Conservation (phyloP, 345 rosid genomes). For the Eucalyptus erythrocorys region DNA sequence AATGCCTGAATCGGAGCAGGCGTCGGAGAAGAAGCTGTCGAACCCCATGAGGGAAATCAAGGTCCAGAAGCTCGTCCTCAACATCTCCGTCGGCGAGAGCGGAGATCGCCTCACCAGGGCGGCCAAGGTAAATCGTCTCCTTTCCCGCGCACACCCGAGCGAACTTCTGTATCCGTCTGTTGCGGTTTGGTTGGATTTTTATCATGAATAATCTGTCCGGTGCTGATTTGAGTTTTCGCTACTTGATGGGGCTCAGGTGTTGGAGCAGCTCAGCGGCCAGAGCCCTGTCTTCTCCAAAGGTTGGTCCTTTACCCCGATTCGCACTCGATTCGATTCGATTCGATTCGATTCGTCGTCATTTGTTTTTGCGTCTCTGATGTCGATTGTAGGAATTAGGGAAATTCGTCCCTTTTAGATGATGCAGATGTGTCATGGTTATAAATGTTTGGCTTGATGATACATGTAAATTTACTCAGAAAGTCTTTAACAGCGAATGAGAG, state of each 20-base stretch:
- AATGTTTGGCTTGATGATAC: not conserved
- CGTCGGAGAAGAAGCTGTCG: constrained; percentile 78
- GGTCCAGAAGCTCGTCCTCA: constrained; percentile 81
- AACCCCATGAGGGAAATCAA: constrained; percentile 90
- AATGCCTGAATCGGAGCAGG: constrained; percentile 13
- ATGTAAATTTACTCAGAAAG: not conserved
- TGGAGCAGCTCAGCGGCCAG: constrained; percentile 87
- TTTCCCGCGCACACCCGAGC: not conserved
- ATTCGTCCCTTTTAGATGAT: not conserved
- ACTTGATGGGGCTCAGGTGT: constrained; percentile 24
- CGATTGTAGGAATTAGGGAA: not conserved
- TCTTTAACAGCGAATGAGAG: not conserved
- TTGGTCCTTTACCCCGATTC: not conserved
- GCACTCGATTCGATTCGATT: not conserved
- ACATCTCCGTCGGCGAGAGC: constrained; percentile 86
- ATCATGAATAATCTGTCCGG: not conserved
- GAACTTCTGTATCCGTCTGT: not conserved
- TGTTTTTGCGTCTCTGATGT: not conserved
- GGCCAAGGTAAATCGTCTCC: constrained; percentile 35
- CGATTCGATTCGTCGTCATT: not conserved
- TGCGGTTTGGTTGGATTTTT: not conserved
- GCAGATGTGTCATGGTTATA: not conserved
- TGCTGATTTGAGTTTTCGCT: not conserved
- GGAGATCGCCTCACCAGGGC: constrained; percentile 93
- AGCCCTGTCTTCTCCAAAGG: constrained; percentile 89